These are phyloP conservation scores for Exophiala dermatitidis DNA, from an alignment of 2,329 filamentous ascomycete genomes.

Conservation along the genomic window DNA sequence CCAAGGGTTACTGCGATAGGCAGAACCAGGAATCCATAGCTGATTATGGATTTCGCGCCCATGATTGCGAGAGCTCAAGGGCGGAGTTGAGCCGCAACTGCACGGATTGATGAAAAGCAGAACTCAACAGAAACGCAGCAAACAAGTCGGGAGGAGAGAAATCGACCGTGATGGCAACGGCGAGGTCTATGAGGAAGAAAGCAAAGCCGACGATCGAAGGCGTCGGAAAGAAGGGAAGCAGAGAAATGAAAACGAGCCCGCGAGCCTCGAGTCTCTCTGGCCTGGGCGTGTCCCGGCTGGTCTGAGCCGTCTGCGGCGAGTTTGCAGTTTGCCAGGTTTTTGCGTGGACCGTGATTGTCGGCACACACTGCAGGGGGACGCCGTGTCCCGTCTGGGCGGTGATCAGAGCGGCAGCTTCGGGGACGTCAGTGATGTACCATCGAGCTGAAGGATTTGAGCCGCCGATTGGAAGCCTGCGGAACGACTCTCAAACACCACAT, in stretches of 20 bases:
- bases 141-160: neutral
- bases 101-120: neutral
- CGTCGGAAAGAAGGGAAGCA: neutral
- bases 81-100: neutral
- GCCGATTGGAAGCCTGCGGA: too few species aligned
- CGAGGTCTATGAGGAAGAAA: neutral
- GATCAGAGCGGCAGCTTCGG: too few species aligned
- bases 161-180: neutral
- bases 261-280: neutral
- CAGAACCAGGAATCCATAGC: conserved; percentile 45
- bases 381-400: too few species aligned
- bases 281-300: neutral
- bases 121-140: neutral
- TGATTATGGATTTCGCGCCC: conserved; percentile 42
- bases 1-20: conserved; percentile 47
- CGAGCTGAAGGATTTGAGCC: too few species aligned
- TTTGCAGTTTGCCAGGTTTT: too few species aligned
- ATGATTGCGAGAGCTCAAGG: conserved; percentile 17
- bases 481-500: too few species aligned
- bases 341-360: too few species aligned
- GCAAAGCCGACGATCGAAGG: neutral
- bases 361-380: too few species aligned
- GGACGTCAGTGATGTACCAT: too few species aligned
- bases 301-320: too few species aligned
- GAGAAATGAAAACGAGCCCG: neutral